phyloP scores from a whole-genome alignment of 169 alveolate species.

The Cryptosporidium andersoni region DNA sequence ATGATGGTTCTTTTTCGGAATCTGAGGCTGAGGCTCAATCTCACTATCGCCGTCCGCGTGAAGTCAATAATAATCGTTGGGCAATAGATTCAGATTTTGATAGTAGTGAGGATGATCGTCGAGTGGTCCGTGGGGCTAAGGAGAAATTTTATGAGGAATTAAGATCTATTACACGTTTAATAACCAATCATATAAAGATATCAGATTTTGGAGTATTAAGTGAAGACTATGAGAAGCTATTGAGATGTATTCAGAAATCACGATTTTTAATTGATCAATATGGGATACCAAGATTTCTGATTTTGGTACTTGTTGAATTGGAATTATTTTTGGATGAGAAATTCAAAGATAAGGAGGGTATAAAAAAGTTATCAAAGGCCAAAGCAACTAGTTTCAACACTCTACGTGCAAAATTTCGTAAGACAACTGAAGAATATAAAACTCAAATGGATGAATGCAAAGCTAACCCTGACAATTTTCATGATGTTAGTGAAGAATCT shows the following conservation, averaged over 20 bases:
- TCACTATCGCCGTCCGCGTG: conserved; percentile 49
- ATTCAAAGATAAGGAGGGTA: conserved; percentile 79
- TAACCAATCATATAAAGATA: conserved; percentile 79
- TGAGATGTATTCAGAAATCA: conserved; percentile 79
- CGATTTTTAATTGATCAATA: conserved; percentile 71
- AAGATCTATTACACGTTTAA: conserved; percentile 74
- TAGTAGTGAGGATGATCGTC: conserved; percentile 82
- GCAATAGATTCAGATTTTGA: conserved; percentile 73
- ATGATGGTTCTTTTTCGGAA: conserved; percentile 20
- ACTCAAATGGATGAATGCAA: conserved; percentile 79
- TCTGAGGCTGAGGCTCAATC: conserved; percentile 59
- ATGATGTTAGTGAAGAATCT: conserved; percentile 75
- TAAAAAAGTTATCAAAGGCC: conserved; percentile 81
- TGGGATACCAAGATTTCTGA: conserved; percentile 76
- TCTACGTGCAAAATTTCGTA: conserved; percentile 82
- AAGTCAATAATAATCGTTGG: conserved; percentile 75
- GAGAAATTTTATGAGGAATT: conserved; percentile 82
- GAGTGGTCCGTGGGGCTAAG: conserved; percentile 83
- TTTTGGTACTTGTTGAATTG: conserved; percentile 77
- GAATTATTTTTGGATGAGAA: conserved; percentile 81
- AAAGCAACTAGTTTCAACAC: conserved; percentile 83
- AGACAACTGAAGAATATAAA: conserved; percentile 81
- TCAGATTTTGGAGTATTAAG: conserved; percentile 79
- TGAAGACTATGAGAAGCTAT: conserved; percentile 82
- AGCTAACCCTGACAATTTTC: conserved; percentile 80